Evolutionary conservation across 2,329 filamentous ascomycete species (phyloP).

Genomic region (Rhinocladiella similis): DNA sequence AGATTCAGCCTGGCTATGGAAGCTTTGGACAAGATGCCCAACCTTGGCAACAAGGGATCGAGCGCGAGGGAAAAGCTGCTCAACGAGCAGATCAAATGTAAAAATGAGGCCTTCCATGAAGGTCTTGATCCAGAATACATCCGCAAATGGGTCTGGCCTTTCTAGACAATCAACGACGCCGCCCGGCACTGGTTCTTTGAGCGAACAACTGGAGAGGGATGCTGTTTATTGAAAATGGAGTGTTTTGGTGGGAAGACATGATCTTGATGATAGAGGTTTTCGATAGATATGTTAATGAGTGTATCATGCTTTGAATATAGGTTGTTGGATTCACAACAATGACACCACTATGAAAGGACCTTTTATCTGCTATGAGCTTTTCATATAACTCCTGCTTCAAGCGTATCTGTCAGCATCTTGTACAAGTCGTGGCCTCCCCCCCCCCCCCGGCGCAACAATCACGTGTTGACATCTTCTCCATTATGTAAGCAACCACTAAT

Average conservation of each 20-base stretch:
- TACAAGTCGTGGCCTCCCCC: too few species aligned
- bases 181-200: too few species aligned
- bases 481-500: too few species aligned
- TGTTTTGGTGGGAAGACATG: background rate
- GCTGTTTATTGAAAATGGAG: background rate
- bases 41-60: slow-evolving; percentile 63
- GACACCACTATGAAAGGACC: too few species aligned
- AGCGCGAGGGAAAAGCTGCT: slow-evolving; percentile 64
- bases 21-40: slow-evolving; percentile 68
- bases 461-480: too few species aligned
- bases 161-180: slow-evolving; percentile 12
- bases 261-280: background rate
- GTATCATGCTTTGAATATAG: background rate
- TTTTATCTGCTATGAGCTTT: too few species aligned
- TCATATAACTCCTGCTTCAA: too few species aligned
- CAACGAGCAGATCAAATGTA: slow-evolving; percentile 64
- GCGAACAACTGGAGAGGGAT: background rate
- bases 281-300: background rate
- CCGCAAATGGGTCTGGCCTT: slow-evolving; percentile 67
- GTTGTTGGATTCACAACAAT: too few species aligned
- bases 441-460: too few species aligned
- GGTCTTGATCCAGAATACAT: slow-evolving; percentile 69
- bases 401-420: too few species aligned
- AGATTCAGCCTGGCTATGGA: slow-evolving; percentile 75
- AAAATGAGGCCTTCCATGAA: slow-evolving; percentile 66